A percentile compares a stretch with the other conserved stretches of the same genome.
These are phyloP conservation scores for Mallotus repandus DNA, from an alignment of 441 rosid genomes.

Conservation along the genomic window DNA sequence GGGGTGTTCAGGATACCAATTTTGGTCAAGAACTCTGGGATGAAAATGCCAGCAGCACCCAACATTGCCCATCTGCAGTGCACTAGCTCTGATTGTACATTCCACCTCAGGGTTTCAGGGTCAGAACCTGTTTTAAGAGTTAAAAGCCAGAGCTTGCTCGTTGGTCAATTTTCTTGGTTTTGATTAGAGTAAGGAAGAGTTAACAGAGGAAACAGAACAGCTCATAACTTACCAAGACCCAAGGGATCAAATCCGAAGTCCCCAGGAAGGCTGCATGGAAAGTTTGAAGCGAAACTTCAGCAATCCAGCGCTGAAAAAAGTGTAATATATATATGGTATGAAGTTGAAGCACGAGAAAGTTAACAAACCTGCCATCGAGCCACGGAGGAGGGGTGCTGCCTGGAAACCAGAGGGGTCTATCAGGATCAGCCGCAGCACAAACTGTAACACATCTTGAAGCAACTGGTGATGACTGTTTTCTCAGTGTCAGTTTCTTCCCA, in stretches of 20 bases:
- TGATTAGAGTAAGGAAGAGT: too few relatives aligned
- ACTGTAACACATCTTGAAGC: constrained; percentile 39
- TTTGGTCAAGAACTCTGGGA: constrained; percentile 89
- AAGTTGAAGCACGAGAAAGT: neutral
- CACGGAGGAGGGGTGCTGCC: constrained; percentile 96
- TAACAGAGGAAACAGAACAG: neutral
- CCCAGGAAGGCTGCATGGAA: constrained; percentile 71
- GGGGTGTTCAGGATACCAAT: constrained; percentile 87
- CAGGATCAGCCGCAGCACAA: constrained; percentile 67
- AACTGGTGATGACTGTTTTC: constrained; percentile 32
- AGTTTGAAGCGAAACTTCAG: neutral
- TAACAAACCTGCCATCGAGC: constrained; percentile 79
- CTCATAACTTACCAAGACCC: constrained; percentile 65
- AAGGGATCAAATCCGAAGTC: constrained; percentile 97
- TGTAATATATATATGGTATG: too few relatives aligned
- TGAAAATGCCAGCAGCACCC: constrained; percentile 94
- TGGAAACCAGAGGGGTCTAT: constrained; percentile 96
- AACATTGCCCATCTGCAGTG: constrained; percentile 98
- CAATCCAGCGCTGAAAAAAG: neutral
- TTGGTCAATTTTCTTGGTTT: too few relatives aligned
- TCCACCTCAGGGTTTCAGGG: constrained; percentile 89
- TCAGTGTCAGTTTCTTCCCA: constrained; percentile 66
- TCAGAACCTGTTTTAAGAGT: constrained; percentile 58
- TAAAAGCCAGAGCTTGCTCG: neutral
- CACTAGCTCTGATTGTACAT: constrained; percentile 83